phyloP scores from a whole-genome alignment of 75 land plant species.

The Picea glauca region DNA sequence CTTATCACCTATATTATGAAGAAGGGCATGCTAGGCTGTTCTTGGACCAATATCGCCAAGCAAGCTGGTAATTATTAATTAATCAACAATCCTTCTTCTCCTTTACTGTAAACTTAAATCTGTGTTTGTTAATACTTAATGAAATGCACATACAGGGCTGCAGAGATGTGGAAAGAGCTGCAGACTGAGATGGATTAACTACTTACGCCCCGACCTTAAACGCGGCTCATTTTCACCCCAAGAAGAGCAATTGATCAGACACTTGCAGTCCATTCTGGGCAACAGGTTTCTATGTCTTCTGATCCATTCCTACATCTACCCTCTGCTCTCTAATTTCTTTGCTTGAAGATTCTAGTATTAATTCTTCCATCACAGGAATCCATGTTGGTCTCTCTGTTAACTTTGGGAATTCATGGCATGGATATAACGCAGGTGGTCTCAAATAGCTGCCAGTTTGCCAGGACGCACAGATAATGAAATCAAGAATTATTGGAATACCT shows the following conservation, averaged over 20 bases:
- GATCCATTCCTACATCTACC: neutral
- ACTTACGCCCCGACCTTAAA: constrained; percentile 6
- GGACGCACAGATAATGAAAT: constrained; percentile 15
- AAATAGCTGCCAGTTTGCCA: constrained; percentile 22
- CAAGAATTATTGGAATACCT: constrained; percentile 26
- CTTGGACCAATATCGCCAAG: no score
- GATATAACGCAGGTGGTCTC: constrained; percentile 17
- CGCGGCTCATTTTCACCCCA: neutral
- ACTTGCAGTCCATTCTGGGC: neutral
- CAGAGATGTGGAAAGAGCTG: constrained; percentile 19
- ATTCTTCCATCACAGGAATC: no score
- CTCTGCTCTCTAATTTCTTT: neutral
- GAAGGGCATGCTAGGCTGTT: no score
- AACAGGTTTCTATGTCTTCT: neutral
- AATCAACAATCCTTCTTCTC: no score
- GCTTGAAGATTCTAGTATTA: no score
- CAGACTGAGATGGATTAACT: constrained; percentile 15
- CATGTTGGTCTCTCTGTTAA: no score
- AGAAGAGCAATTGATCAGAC: neutral
- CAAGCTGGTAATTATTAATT: no score
- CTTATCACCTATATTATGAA: no score
- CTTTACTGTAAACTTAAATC: no score
- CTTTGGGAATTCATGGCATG: no score
- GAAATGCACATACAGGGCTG: neutral
- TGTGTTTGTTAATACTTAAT: no score